Evolutionary conservation across 1,139 yeast genomes (phyloP), one percentile per base, ranked within the genome.

Genomic region (Kluyveromyces marxianus): DNA sequence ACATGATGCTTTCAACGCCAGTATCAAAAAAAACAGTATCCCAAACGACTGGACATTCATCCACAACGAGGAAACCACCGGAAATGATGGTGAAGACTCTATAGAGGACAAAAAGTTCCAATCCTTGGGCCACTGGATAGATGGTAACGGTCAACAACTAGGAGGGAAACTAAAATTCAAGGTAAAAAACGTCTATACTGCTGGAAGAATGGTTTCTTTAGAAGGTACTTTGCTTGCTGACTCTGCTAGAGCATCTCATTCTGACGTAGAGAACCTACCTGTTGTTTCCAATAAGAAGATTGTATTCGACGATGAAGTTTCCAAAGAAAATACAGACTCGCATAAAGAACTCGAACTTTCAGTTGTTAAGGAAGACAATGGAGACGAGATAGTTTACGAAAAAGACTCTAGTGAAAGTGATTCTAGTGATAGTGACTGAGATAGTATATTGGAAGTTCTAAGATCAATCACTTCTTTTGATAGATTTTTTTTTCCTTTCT

Each of bases 1-100:
- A 45, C 92, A 87, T 63, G 97, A 92, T 66, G 87, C 95, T 1
- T 92, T 92, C 70, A 94, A 92, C 68, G 97, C 97, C 32, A 81
- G 94, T 45, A 88, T 92, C 54, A 87, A 86, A 65, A 81, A 86
- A 64, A 83, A 76, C 62, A 80, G 79, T 56, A 88, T 92, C 52
- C 98, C 98, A 21, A 68, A 70, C 37, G 77, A 72, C 44, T 92
- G 98, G 98, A 70, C 71, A 33, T 92, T 90, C 66, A 74, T 84
- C 45, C 92, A 94, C 42, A 79, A 74, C 55, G 94, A 88, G 59
- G 79, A 73, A 25, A 56, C 51, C 7, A 63, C 56, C 40, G 57
- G 56, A 7, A 55, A 49, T 25, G 39, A 33, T 53, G 49, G 6
- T 56, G 53, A 3, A 24, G 62, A 53, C 14, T 58, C 59, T 7